Conservation (phyloP, 176 grass and related monocot genomes). For the Avena atlantica region DNA sequence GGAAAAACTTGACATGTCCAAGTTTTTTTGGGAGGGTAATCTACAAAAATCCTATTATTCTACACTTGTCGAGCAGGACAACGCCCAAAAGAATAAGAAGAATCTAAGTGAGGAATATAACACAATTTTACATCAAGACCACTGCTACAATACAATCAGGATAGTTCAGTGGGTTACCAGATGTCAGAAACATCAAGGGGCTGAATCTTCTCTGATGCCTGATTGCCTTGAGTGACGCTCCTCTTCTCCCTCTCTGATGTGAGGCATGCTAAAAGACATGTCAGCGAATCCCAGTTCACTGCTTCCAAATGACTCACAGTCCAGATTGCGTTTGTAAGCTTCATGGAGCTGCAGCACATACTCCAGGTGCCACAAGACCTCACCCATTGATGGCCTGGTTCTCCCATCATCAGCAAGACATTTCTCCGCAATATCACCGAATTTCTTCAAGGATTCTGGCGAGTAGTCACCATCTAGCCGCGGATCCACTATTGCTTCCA, state of each 20-base stretch:
- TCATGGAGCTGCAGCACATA: conserved; percentile 90
- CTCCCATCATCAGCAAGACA: conserved; percentile 90
- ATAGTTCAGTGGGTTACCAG: conserved; percentile 26
- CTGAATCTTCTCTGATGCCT: conserved; percentile 51
- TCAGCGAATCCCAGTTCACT: conserved; percentile 81
- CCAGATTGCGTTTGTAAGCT: conserved; percentile 70
- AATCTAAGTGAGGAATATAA: conserved; percentile 39
- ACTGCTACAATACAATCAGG: conserved; percentile 34
- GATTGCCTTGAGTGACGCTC: conserved; percentile 54
- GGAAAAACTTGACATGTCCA: conserved; percentile 37
- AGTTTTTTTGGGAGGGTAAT: conserved; percentile 33
- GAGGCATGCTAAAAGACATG: conserved; percentile 66
- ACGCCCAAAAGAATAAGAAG: conserved; percentile 46
- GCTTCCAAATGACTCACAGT: conserved; percentile 81
- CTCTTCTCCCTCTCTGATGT: conserved; percentile 73
- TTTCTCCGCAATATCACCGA: conserved; percentile 92
- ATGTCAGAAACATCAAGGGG: conserved; percentile 44
- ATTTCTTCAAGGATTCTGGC: conserved; percentile 88
- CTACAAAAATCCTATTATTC: conserved; percentile 64
- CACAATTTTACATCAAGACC: conserved; percentile 51
- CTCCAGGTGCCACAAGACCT: conserved; percentile 97
- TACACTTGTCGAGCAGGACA: conserved; percentile 54
- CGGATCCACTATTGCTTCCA: conserved; percentile 76
- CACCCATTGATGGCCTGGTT: conserved; percentile 81
- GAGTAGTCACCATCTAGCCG: conserved; percentile 76